Evolutionary conservation across 331 rosid genomes (phyloP).

Genomic region (Rhamnella rubrinervis): DNA sequence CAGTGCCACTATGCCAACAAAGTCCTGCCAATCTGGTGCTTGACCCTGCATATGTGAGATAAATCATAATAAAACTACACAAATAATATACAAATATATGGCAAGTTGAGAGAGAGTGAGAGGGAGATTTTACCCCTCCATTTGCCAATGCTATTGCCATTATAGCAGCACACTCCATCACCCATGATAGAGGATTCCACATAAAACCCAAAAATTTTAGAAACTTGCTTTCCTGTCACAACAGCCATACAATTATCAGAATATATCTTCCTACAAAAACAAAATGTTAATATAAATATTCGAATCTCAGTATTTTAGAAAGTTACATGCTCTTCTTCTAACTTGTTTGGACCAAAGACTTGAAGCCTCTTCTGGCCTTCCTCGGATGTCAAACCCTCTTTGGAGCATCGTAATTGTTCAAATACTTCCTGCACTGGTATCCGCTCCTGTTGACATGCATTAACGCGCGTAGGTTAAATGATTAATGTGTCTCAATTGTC

Average conservation of each 20-base stretch:
- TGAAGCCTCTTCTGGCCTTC: conserved; percentile 67
- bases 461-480: background rate
- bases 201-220: conserved; percentile 86
- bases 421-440: conserved; percentile 84
- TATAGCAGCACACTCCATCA: conserved; percentile 88
- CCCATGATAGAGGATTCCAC: conserved; percentile 99
- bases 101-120: background rate
- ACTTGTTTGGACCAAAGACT: conserved; percentile 84
- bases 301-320: background rate
- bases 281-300: background rate
- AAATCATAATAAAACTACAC: background rate
- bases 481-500: background rate
- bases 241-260: background rate
- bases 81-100: background rate
- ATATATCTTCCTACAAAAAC: background rate
- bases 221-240: conserved; percentile 64
- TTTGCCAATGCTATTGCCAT: conserved; percentile 95
- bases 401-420: conserved; percentile 66
- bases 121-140: conserved; percentile 63
- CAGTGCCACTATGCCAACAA: conserved; percentile 60
- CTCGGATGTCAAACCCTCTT: conserved; percentile 65
- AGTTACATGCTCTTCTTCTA: conserved; percentile 74
- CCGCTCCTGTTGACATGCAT: conserved; percentile 48
- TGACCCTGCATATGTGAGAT: conserved; percentile 43
- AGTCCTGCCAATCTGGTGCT: conserved; percentile 96